Percentiles rank a stretch among this genome's conserved stretches.
phyloP scores from a whole-genome alignment of 2,329 filamentous ascomycete species.

The Neoarthrinium moseri region DNA sequence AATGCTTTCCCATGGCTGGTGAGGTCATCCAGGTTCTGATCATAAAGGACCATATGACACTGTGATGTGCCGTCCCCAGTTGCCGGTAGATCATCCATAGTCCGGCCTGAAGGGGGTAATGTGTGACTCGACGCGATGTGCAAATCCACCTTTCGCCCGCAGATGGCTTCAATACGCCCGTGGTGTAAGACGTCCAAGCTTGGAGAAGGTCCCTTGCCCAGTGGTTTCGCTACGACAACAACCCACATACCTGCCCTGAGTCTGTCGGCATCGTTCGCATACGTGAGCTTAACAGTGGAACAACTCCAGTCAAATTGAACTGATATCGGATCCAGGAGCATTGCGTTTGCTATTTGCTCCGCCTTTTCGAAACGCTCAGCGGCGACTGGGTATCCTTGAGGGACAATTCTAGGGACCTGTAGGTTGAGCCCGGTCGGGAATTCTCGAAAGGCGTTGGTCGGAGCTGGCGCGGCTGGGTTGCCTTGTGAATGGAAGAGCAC shows the following conservation, averaged over 20 bases:
- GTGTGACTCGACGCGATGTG: constrained; percentile 18
- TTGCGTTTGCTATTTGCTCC: background rate
- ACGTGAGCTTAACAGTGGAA: constrained; percentile 9
- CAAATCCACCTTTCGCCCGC: constrained; percentile 9
- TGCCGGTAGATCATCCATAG: background rate
- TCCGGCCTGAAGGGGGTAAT: constrained; percentile 12
- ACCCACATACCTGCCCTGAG: constrained; percentile 23
- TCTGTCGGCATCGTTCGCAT: background rate
- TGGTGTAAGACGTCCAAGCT: constrained; percentile 16
- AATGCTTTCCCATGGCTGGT: constrained; percentile 41
- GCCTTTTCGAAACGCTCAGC: background rate
- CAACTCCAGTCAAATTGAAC: constrained; percentile 14
- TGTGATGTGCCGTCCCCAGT: background rate
- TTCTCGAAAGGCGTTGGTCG: constrained; percentile 34
- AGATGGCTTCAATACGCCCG: constrained; percentile 17
- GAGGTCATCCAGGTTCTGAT: constrained; percentile 58
- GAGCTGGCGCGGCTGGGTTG: no score
- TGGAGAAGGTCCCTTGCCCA: background rate
- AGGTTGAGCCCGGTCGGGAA: constrained; percentile 38
- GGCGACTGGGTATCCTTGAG: background rate
- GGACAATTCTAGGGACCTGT: constrained; percentile 23
- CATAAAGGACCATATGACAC: constrained; percentile 39
- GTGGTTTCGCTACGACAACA: constrained; percentile 15
- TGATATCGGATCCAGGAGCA: constrained; percentile 18
- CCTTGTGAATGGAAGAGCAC: constrained; percentile 1